A percentile compares a stretch with the other conserved stretches of the same genome.
Conservation (phyloP, 2,329 filamentous ascomycete species). For the Botryotinia globosa region DNA sequence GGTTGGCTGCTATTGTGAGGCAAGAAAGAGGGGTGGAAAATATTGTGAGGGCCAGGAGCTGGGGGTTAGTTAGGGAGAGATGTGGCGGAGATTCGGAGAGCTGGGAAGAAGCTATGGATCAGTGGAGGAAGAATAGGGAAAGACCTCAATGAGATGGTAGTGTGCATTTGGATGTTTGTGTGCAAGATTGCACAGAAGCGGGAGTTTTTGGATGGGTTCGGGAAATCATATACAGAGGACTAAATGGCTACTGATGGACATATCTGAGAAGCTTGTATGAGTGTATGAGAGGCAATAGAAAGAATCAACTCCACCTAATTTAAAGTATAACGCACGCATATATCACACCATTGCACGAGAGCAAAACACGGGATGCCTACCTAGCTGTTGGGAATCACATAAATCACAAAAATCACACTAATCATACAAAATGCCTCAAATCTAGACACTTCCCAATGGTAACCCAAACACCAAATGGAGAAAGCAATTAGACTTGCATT, state of each 20-base stretch:
- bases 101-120: conserved; percentile 64
- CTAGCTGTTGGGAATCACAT: background rate
- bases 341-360: background rate
- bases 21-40: conserved; percentile 74
- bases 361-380: background rate
- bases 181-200: conserved; percentile 13
- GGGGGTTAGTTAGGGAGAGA: conserved; percentile 72
- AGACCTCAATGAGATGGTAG: conserved; percentile 5
- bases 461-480: background rate
- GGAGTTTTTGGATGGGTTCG: conserved; percentile 11
- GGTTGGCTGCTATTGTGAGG: conserved; percentile 67
- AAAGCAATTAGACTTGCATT: conserved; percentile 10
- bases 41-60: conserved; percentile 78
- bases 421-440: background rate
- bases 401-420: background rate
- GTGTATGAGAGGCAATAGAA: background rate
- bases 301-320: background rate
- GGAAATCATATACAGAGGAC: background rate
- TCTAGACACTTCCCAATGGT: background rate
- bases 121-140: conserved; percentile 51
- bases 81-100: conserved; percentile 59
- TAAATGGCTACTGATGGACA: background rate
- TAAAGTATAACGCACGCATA: background rate
- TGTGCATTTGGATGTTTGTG: background rate
- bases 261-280: background rate